Percentiles rank a stretch among this genome's conserved stretches.
These are phyloP conservation scores for Aspergillus melleus DNA, from an alignment of 2,329 filamentous ascomycete species.

Conservation along the genomic window DNA sequence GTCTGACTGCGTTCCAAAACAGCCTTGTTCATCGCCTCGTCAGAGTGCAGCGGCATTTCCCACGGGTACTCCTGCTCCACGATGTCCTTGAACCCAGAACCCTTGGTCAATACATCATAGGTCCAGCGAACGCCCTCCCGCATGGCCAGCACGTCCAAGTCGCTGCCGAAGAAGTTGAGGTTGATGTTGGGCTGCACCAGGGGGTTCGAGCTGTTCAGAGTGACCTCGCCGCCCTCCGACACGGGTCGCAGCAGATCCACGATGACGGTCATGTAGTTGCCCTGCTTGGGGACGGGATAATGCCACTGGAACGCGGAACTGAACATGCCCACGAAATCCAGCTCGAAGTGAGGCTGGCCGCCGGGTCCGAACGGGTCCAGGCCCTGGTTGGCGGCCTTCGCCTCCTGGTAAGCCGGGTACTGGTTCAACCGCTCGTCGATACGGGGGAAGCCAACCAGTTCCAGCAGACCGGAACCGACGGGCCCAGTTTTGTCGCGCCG, in stretches of 20 bases:
- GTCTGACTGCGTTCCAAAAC: slow-evolving; percentile 63
- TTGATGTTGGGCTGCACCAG: slow-evolving; percentile 44
- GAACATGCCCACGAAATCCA: slow-evolving; percentile 64
- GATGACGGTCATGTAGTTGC: slow-evolving; percentile 59
- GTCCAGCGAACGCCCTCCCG: slow-evolving; percentile 58
- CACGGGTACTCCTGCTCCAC: slow-evolving; percentile 55
- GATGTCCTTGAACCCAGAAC: slow-evolving; percentile 54
- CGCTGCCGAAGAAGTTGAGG: slow-evolving; percentile 48
- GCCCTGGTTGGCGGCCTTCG: slow-evolving; percentile 42
- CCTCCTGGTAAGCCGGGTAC: slow-evolving; percentile 49
- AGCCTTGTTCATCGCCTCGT: slow-evolving; percentile 57
- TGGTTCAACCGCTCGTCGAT: slow-evolving; percentile 28
- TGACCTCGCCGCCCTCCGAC: slow-evolving; percentile 42
- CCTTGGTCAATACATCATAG: slow-evolving; percentile 57
- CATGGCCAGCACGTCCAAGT: slow-evolving; percentile 57
- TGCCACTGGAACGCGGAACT: slow-evolving; percentile 53
- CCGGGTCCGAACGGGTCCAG: slow-evolving; percentile 56
- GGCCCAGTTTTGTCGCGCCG: slow-evolving; percentile 44
- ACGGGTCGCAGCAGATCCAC: slow-evolving; percentile 52
- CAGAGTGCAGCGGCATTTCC: slow-evolving; percentile 57
- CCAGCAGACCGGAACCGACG: slow-evolving; percentile 45
- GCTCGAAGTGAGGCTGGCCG: slow-evolving; percentile 62
- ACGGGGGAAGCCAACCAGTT: slow-evolving; percentile 54
- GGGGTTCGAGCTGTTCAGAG: slow-evolving; percentile 41
- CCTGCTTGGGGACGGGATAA: slow-evolving; percentile 43